Conservation (phyloP, 2,329 filamentous ascomycete genomes). For the Alternaria brassicicola region DNA sequence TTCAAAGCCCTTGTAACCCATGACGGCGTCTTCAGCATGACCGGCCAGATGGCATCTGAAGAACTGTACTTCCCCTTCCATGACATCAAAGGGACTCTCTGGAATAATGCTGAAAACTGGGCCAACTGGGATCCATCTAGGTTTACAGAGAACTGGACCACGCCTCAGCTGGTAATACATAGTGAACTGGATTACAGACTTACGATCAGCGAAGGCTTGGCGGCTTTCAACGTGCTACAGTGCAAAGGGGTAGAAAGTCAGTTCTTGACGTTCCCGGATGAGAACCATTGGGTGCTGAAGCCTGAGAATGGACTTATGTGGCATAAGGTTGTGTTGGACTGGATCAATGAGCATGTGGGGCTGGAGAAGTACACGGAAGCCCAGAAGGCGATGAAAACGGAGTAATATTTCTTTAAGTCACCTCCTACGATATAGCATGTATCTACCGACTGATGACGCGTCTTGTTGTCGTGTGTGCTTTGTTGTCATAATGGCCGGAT, state of each 20-base stretch:
- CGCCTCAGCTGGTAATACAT: conserved; percentile 88
- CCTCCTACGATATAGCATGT: neutral
- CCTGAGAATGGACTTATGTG: conserved; percentile 89
- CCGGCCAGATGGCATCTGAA: conserved; percentile 57
- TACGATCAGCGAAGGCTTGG: conserved; percentile 81
- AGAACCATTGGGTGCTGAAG: conserved; percentile 85
- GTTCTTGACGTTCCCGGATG: conserved; percentile 80
- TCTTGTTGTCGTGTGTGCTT: neutral
- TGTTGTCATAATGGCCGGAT: neutral
- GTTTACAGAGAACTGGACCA: conserved; percentile 73
- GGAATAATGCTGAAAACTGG: conserved; percentile 56
- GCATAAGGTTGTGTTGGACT: conserved; percentile 84
- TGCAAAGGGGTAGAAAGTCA: conserved; percentile 75
- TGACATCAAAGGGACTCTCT: conserved; percentile 47
- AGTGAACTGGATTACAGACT: conserved; percentile 89
- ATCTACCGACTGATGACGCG: neutral
- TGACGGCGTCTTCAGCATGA: conserved; percentile 78
- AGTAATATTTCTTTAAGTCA: neutral
- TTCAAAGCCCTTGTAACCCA: conserved; percentile 91
- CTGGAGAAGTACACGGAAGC: conserved; percentile 52
- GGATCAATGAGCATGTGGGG: conserved; percentile 68
- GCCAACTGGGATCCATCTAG: conserved; percentile 63
- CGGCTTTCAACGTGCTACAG: conserved; percentile 86
- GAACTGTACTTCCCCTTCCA: conserved; percentile 61
- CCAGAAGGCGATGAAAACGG: conserved; percentile 9